These are phyloP conservation scores for Cercospora janseana DNA, from an alignment of 2,329 filamentous ascomycete species.

Conservation along the genomic window DNA sequence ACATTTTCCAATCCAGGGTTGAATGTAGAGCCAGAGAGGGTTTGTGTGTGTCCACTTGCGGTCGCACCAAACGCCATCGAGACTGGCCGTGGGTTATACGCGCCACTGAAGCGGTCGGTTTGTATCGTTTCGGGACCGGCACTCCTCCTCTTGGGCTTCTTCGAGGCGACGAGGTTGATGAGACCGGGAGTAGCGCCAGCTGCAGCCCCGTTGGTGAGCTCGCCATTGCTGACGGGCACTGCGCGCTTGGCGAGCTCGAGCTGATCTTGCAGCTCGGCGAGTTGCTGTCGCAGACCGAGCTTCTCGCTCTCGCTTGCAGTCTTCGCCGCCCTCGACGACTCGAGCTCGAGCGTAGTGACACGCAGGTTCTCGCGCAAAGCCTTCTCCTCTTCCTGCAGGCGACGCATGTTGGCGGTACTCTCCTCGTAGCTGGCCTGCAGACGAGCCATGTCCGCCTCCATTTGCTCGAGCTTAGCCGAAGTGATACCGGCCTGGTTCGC, in stretches of 20 bases:
- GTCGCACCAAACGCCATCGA: constrained; percentile 82
- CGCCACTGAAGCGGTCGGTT: constrained; percentile 82
- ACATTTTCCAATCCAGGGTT: constrained; percentile 82
- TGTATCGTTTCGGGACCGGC: constrained; percentile 83
- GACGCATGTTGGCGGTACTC: constrained; percentile 83
- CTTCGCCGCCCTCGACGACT: constrained; percentile 71
- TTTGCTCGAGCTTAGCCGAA: constrained; percentile 80
- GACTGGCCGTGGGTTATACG: constrained; percentile 91
- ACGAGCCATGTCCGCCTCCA: constrained; percentile 95
- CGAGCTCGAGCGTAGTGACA: constrained; percentile 74
- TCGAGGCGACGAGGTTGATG: constrained; percentile 94
- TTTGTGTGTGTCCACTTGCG: constrained; percentile 64
- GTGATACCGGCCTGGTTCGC: constrained; percentile 97
- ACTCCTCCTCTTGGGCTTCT: constrained; percentile 94
- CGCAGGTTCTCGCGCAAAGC: constrained; percentile 79
- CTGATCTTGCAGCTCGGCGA: constrained; percentile 87
- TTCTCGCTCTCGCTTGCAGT: constrained; percentile 82
- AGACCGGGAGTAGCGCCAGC: constrained; percentile 65
- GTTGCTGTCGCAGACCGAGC: constrained; percentile 77
- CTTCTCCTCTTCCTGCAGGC: constrained; percentile 91
- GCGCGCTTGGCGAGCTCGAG: constrained; percentile 81
- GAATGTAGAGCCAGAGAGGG: constrained; percentile 72
- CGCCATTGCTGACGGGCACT: constrained; percentile 64
- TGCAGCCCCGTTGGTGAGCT: constrained; percentile 59
- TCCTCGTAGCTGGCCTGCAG: constrained; percentile 87